Conservation (phyloP, 1,284 basidiomycete species). For the Cutaneotrichosporon sp. region DNA sequence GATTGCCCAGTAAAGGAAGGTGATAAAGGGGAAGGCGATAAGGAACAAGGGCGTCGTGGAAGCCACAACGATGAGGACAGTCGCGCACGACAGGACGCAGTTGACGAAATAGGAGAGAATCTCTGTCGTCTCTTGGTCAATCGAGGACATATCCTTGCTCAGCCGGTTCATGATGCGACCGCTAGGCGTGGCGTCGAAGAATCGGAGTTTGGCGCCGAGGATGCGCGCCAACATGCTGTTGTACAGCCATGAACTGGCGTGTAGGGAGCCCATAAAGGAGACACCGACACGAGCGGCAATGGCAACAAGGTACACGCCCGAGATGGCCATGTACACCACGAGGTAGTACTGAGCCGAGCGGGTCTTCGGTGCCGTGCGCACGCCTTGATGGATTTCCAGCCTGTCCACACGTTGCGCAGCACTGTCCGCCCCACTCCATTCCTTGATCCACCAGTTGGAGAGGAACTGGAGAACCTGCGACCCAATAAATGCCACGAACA, state of each 20-base stretch:
- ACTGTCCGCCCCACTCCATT: constrained; percentile 38
- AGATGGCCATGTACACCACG: constrained; percentile 37
- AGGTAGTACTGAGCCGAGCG: constrained; percentile 39
- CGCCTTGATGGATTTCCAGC: neutral
- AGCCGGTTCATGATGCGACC: constrained; percentile 54
- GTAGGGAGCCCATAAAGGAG: constrained; percentile 39
- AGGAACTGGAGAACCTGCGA: constrained; percentile 43
- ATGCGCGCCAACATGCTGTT: constrained; percentile 38
- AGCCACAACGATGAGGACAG: constrained; percentile 43
- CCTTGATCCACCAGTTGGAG: constrained; percentile 46
- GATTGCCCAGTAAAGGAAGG: constrained; percentile 48
- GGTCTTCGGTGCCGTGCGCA: neutral
- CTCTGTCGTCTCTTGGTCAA: constrained; percentile 50
- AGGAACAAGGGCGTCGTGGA: constrained; percentile 47
- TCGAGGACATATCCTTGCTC: constrained; percentile 51
- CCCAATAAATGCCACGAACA: constrained; percentile 34
- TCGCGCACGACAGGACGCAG: constrained; percentile 34
- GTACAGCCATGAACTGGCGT: constrained; percentile 40
- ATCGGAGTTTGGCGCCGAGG: constrained; percentile 46
- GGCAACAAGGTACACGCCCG: constrained; percentile 36
- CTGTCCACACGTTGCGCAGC: neutral
- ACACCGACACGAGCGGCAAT: constrained; percentile 37
- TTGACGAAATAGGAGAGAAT: constrained; percentile 46
- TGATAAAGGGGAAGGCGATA: constrained; percentile 46
- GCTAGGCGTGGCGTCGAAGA: constrained; percentile 49